phyloP scores from a whole-genome alignment of 164 flowering plant genomes.

The Dillenia suffruticosa region DNA sequence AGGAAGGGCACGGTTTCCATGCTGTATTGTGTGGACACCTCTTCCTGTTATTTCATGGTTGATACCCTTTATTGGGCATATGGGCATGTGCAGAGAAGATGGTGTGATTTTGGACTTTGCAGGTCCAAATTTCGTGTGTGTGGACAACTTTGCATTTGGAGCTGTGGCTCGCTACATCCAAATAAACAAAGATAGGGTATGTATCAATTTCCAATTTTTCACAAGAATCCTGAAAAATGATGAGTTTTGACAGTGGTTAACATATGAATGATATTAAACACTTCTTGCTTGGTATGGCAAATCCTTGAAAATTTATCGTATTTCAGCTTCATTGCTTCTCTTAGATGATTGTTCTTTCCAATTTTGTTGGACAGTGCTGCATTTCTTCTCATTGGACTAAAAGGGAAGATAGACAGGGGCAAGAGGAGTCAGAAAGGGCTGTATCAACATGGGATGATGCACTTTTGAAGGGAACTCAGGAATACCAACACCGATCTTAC shows the following conservation, averaged over 20 bases:
- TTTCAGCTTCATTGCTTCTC: not conserved
- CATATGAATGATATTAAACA: too few relatives aligned
- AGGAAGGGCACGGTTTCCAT: constrained; percentile 70
- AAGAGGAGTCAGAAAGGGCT: constrained; percentile 26
- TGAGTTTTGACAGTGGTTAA: too few relatives aligned
- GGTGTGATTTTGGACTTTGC: constrained; percentile 96
- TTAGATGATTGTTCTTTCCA: not conserved
- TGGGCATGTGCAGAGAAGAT: constrained; percentile 93
- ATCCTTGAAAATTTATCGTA: not conserved
- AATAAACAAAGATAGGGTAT: constrained; percentile 65
- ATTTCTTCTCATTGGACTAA: constrained; percentile 16
- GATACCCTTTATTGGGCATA: constrained; percentile 85
- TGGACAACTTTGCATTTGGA: constrained; percentile 88
- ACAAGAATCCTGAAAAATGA: too few relatives aligned
- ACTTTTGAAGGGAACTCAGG: constrained; percentile 66
- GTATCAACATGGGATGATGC: constrained; percentile 72
- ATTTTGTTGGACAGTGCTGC: constrained; percentile 37
- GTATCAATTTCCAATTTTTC: not conserved
- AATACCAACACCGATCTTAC: constrained; percentile 82
- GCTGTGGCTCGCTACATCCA: constrained; percentile 76
- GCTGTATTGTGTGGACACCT: constrained; percentile 93
- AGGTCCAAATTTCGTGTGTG: constrained; percentile 89
- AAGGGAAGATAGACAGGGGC: constrained; percentile 16
- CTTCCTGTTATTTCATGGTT: constrained; percentile 90
- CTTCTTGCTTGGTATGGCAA: too few relatives aligned